Evolutionary conservation across 2,329 filamentous ascomycete genomes (phyloP), one percentile per base, ranked within the genome.

Genomic region (Fusarium xylarioides): DNA sequence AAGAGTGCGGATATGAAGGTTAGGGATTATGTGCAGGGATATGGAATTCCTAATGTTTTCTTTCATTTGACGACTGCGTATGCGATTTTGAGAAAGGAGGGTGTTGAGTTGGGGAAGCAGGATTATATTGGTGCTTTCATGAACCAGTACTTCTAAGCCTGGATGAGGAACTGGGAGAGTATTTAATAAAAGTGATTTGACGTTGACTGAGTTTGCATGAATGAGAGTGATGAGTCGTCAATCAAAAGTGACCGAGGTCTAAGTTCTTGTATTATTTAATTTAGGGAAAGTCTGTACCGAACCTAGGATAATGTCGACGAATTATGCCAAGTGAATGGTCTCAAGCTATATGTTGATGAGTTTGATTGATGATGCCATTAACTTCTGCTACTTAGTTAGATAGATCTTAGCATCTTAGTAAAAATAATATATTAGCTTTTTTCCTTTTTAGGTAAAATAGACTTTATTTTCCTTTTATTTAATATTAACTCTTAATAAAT

Each of bases 1-100:
- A 80, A 77, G 66, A 69, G 57, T n/a, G 76, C 65, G 37, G 42
- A 76, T 44, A 59, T 82, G 54, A 64, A 72, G 40, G 77, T 73
- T 53, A 35, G 72, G 50, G 79, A 82, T 5, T 92, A 89, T 76
- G 76, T 88, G 28, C 76, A 80, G 44, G 80, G 81, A 7, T 89
- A 86, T 78, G 84, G 81, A 8, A 62, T 90, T 47, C 90, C 91
- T 28, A 91, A 92, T 76, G 80, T 91, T 74, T 91, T 85, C 82
- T 93, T 93, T 81, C 91, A 93, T 77, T 72, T 88, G 19, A 85
- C 80, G 7, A 90, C 85, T 18, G 84, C 88, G 15, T 93, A 93
- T 81, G 83, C 80, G 28, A 89, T 93, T 62, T 76, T 92, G 78
- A 84, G 91, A 67, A 86, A 85, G 76, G 85, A 89, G 80, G 91